Percentiles rank a stretch among this genome's conserved stretches.
Evolutionary conservation across 768 basidiomycete species (phyloP).

Genomic region (Mycena haematopus): DNA sequence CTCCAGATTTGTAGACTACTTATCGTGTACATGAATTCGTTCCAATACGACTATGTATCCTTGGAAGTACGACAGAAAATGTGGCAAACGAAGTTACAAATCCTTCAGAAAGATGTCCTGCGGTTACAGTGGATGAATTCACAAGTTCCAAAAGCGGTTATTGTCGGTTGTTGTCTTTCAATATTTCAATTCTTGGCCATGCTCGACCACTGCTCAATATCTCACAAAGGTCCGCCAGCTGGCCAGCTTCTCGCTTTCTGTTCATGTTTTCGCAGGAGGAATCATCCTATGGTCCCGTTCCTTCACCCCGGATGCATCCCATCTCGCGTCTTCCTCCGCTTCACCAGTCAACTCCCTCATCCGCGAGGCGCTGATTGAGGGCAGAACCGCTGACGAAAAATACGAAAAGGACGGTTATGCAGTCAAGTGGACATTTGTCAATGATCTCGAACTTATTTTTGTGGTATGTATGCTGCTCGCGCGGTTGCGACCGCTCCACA

Average conservation of each 20-base stretch:
- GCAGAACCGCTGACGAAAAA: conserved; percentile 78
- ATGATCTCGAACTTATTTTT: conserved; percentile 95
- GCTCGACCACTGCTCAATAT: conserved; percentile 96
- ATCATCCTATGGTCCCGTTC: conserved; percentile 94
- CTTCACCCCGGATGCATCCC: conserved; percentile 86
- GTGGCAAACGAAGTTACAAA: no score
- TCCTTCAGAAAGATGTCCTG: no score
- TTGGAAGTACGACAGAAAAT: no score
- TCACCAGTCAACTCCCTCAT: conserved; percentile 91
- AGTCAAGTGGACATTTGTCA: conserved; percentile 93
- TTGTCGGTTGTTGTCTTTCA: neutral
- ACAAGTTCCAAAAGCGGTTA: neutral
- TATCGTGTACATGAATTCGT: no score
- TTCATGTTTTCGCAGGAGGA: conserved; percentile 63
- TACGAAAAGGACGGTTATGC: conserved; percentile 96
- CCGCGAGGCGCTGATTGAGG: conserved; percentile 91
- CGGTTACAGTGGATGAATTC: no score
- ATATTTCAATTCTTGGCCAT: conserved; percentile 53
- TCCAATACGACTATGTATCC: no score
- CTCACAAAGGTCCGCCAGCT: conserved; percentile 75
- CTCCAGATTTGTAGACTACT: no score
- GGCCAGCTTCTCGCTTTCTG: conserved; percentile 1
- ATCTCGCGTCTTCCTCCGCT: conserved; percentile 69
- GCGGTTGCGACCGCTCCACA: neutral
- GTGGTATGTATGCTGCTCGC: conserved; percentile 64